phyloP scores from a whole-genome alignment of 2,329 filamentous ascomycete species.

The Cryoendolithus antarcticus region DNA sequence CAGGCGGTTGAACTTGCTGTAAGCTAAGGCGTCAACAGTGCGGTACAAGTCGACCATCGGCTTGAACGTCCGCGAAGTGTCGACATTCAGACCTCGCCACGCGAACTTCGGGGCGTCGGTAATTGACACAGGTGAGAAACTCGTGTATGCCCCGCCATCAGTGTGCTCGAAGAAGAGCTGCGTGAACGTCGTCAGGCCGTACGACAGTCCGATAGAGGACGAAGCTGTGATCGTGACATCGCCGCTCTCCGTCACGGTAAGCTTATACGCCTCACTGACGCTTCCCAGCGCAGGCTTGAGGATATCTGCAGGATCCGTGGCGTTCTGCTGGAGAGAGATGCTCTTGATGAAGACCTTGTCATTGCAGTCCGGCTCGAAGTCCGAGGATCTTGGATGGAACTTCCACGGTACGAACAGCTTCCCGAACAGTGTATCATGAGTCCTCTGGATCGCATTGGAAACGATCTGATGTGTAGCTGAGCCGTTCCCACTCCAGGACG shows the following conservation, averaged over 20 bases:
- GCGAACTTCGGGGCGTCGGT: constrained; percentile 60
- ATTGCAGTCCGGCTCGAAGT: constrained; percentile 49
- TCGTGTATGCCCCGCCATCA: constrained; percentile 49
- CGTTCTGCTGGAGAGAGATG: constrained; percentile 52
- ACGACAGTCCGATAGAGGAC: constrained; percentile 56
- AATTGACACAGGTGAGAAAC: constrained; percentile 57
- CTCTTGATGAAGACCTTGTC: constrained; percentile 39
- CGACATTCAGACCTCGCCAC: constrained; percentile 70
- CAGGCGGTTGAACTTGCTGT: constrained; percentile 72
- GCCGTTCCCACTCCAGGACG: neutral
- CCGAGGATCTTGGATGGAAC: constrained; percentile 50
- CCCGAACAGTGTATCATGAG: constrained; percentile 52
- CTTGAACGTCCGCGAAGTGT: constrained; percentile 63
- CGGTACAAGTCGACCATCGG: constrained; percentile 54
- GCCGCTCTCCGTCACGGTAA: constrained; percentile 48
- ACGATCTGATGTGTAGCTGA: constrained; percentile 27
- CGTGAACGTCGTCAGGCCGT: constrained; percentile 62
- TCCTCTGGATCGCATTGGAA: constrained; percentile 37
- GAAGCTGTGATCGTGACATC: constrained; percentile 50
- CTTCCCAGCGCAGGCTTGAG: constrained; percentile 50
- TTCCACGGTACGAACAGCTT: constrained; percentile 68
- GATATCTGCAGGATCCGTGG: constrained; percentile 39
- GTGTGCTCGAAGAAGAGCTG: constrained; percentile 71
- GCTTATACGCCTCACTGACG: constrained; percentile 64
- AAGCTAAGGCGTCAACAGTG: constrained; percentile 63